A percentile compares a stretch with the other conserved stretches of the same genome.
phyloP scores from a whole-genome alignment of 306 rosid species.

The Herpetospermum pedunculosum region DNA sequence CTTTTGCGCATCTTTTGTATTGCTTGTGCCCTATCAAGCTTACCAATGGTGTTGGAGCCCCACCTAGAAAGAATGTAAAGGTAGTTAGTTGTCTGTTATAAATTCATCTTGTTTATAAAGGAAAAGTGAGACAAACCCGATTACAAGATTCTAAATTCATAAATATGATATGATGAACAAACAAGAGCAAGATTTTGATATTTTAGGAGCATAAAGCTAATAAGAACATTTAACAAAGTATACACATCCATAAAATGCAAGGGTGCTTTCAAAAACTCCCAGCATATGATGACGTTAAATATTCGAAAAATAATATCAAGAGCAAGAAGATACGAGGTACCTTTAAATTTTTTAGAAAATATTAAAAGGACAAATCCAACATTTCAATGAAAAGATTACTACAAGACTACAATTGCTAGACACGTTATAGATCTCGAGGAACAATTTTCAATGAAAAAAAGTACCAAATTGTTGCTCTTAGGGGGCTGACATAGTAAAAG shows the following conservation, averaged over 20 bases:
- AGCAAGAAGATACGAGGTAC: background rate
- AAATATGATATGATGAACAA: background rate
- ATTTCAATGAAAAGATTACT: background rate
- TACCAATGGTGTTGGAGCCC: slow-evolving; percentile 85
- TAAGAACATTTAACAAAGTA: background rate
- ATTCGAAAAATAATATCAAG: background rate
- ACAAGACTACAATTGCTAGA: background rate
- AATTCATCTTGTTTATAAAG: background rate
- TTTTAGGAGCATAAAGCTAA: background rate
- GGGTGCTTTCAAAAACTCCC: background rate
- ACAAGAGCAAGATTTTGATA: background rate
- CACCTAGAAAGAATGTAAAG: slow-evolving; percentile 39
- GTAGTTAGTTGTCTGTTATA: background rate
- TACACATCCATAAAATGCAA: background rate
- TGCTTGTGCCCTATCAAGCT: slow-evolving; percentile 78
- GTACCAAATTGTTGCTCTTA: background rate
- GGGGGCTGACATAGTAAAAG: background rate
- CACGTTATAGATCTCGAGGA: background rate
- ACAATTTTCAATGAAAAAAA: background rate
- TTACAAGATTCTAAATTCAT: background rate
- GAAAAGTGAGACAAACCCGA: background rate
- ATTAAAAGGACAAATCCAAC: background rate
- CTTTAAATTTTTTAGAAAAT: background rate
- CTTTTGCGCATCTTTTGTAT: slow-evolving; percentile 84
- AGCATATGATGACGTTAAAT: background rate